Evolutionary conservation across 164 flowering plant species (phyloP), one percentile per base, ranked within the genome.

Genomic region (Buxus sempervirens): DNA sequence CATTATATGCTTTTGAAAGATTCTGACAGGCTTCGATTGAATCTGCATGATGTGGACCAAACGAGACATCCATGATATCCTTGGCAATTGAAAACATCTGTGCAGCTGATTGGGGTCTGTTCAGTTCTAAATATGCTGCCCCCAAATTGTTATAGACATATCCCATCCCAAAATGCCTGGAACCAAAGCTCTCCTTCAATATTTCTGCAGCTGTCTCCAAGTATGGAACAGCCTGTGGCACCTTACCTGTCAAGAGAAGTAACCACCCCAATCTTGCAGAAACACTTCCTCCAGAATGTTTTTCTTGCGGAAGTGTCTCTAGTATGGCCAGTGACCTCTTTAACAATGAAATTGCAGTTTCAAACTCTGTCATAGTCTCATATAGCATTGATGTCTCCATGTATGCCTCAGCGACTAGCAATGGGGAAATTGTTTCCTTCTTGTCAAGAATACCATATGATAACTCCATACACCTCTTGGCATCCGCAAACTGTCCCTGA

Each of bases 71-170:
- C 96, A 94, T 88, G 61, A 94, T 85, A 15, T 91, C 97, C 77
- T 89, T 94, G 13, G 98, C 96, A 53, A 83, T 73, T 32, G 91
- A 93, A 84, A 94, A 94, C 88, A 88, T 84, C 77, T 91, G 95
- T 20, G 92, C 97, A 65, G 96, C 97, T 4, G 95, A 84, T 62
- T 94, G 89, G 51, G 95, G 95, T 66, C 95, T 84, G 16, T 86
- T 93, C 38, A 94, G 71, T 75, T 94, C 97, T 76, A 94, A 66
- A 79, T 91, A 94, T 8, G 96, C 97, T 4, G 97, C 95, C 16
- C 98, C 98, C 78, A 91, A 73, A 76, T 94, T 94, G 78, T 89
- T 90, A 74, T 90, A 91, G 23, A 94, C 87, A 77, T 94, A 94
- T 7, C 92, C 98, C 23, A 94, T 85, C 27, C 96, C 95, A 45